Evolutionary conservation across 108 stramenopile genomes (phyloP).

Genomic region (Cyclotella kingstonii): DNA sequence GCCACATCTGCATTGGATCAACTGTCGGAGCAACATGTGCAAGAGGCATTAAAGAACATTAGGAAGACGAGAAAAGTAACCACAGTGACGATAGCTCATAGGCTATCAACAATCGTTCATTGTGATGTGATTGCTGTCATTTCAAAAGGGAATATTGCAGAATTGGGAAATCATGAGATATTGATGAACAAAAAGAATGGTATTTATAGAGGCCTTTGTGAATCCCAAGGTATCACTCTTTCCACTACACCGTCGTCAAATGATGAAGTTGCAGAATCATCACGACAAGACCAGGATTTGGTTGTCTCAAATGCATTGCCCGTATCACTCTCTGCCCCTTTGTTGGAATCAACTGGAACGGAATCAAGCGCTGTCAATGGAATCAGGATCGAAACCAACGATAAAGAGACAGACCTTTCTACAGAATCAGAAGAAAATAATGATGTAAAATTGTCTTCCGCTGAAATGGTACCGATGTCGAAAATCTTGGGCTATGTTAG

Average conservation of each 20-base stretch:
- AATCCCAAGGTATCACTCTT: slow-evolving; percentile 18
- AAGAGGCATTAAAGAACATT: slow-evolving; percentile 46
- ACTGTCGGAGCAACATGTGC: slow-evolving; percentile 55
- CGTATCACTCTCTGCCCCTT: background rate
- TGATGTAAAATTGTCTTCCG: background rate
- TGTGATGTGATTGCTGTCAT: slow-evolving; percentile 87
- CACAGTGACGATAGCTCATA: slow-evolving; percentile 88
- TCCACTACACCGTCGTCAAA: slow-evolving; percentile 4
- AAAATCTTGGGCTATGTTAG: slow-evolving; percentile 18
- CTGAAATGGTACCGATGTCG: slow-evolving; percentile 22
- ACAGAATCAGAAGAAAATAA: slow-evolving; percentile 1
- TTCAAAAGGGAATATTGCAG: slow-evolving; percentile 81
- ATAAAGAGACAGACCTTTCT: background rate
- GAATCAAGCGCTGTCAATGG: background rate
- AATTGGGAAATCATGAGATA: slow-evolving; percentile 60
- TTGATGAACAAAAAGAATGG: slow-evolving; percentile 32
- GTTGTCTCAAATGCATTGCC: background rate
- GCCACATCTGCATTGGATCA: slow-evolving; percentile 66
- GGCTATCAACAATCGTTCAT: slow-evolving; percentile 90
- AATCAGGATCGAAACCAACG: background rate
- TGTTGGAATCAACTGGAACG: background rate
- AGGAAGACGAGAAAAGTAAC: slow-evolving; percentile 54
- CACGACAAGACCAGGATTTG: background rate
- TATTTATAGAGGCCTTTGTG: slow-evolving; percentile 31
- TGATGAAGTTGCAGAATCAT: background rate